These are phyloP conservation scores for Trametes polyzona DNA, from an alignment of 1,284 basidiomycete genomes.

Conservation along the genomic window DNA sequence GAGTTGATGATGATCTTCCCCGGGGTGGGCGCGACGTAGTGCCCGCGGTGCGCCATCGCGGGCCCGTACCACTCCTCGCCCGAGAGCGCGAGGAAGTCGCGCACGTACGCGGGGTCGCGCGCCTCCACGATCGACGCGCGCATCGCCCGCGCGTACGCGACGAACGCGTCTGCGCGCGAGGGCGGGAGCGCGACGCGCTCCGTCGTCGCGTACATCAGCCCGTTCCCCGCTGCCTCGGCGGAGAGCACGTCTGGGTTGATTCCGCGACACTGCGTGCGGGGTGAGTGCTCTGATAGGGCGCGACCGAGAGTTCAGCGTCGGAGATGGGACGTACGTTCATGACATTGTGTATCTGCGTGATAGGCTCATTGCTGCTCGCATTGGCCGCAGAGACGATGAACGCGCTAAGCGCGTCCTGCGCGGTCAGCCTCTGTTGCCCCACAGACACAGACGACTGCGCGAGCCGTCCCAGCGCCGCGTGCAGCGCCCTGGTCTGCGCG, in stretches of 20 bases:
- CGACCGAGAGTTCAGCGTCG: no score
- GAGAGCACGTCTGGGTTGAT: conserved; percentile 1
- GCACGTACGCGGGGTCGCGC: conserved; percentile 3
- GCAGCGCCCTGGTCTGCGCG: neutral
- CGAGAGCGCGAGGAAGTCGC: conserved; percentile 4
- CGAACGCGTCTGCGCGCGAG: neutral
- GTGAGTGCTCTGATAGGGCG: no score
- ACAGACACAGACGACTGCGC: neutral
- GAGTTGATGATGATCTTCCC: conserved; percentile 6
- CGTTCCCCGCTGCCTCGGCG: neutral
- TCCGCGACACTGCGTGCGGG: conserved; percentile 9
- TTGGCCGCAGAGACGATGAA: conserved; percentile 1
- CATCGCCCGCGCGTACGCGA: conserved; percentile 3
- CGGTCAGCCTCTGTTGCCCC: neutral
- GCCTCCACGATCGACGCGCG: neutral
- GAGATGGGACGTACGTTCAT: conserved; percentile 2
- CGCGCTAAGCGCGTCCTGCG: conserved; percentile 3
- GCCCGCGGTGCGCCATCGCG: neutral
- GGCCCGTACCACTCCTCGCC: conserved; percentile 2
- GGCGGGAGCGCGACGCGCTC: neutral
- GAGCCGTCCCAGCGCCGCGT: neutral
- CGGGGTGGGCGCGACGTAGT: neutral
- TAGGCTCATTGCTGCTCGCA: neutral
- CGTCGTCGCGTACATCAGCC: neutral
- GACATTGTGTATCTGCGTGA: conserved; percentile 2